A percentile compares a stretch with the other conserved stretches of the same genome.
Conservation (phyloP, 2,329 filamentous ascomycete genomes). For the Metarhizium rileyi region DNA sequence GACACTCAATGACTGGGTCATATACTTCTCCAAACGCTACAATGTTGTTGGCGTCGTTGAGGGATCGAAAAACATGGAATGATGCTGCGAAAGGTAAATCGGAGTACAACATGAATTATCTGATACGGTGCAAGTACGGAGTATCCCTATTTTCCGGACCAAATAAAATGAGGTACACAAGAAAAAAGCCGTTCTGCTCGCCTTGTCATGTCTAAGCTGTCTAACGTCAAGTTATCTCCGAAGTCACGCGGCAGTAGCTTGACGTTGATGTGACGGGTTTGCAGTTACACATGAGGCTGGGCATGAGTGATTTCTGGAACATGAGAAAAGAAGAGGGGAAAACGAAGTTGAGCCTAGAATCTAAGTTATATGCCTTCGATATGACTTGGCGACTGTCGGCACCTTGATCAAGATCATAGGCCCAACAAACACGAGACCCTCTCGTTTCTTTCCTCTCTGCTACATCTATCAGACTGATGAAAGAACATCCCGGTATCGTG, state of each 20-base stretch:
- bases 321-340: neutral
- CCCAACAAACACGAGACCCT: neutral
- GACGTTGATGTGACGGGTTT: neutral
- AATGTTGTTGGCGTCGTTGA: slow-evolving; percentile 69
- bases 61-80: slow-evolving; percentile 48
- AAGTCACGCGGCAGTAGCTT: neutral
- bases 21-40: slow-evolving; percentile 94
- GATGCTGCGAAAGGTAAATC: neutral
- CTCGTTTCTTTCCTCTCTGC: neutral
- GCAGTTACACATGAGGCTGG: neutral
- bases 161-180: too few relatives aligned
- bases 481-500: neutral
- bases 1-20: slow-evolving; percentile 83
- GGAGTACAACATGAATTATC: too few relatives aligned
- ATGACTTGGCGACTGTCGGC: neutral
- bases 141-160: too few relatives aligned
- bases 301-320: neutral
- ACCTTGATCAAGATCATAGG: neutral
- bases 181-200: neutral
- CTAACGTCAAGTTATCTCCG: neutral
- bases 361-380: neutral
- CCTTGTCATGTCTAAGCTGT: neutral
- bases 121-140: too few relatives aligned
- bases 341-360: neutral
- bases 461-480: neutral